Percentiles rank a stretch among this genome's conserved stretches.
phyloP scores from a whole-genome alignment of 257 asterid genomes.

The Solanum microdontum region DNA sequence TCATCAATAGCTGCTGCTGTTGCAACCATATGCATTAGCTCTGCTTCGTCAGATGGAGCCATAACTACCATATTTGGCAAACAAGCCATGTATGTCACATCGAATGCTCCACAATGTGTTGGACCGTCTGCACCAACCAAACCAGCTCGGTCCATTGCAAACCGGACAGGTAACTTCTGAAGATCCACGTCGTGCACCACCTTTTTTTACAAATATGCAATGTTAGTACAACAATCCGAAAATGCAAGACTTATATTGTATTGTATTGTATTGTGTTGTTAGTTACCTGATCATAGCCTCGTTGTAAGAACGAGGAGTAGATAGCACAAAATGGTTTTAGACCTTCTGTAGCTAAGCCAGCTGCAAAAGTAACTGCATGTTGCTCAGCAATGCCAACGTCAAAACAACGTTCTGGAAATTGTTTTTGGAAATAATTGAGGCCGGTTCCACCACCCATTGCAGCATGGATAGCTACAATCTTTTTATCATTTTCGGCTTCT shows the following conservation, averaged over 20 bases:
- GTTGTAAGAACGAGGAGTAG: constrained; percentile 61
- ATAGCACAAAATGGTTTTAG: constrained; percentile 82
- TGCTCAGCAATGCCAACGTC: constrained; percentile 88
- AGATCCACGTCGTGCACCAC: constrained; percentile 85
- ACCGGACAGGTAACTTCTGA: constrained; percentile 72
- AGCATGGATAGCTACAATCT: constrained; percentile 64
- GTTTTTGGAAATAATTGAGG: constrained; percentile 54
- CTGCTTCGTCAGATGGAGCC: constrained; percentile 84
- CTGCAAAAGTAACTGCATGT: constrained; percentile 80
- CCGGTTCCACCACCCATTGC: constrained; percentile 95
- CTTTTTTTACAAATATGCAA: constrained; percentile 9
- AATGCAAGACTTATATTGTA: not conserved
- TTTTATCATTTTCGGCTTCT: constrained; percentile 60
- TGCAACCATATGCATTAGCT: constrained; percentile 75
- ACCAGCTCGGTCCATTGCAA: constrained; percentile 82
- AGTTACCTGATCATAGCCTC: constrained; percentile 72
- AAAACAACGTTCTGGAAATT: constrained; percentile 56
- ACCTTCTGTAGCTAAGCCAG: constrained; percentile 77
- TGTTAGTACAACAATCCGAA: not conserved
- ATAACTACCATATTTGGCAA: constrained; percentile 80
- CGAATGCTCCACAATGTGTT: constrained; percentile 80
- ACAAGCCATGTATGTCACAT: constrained; percentile 73
- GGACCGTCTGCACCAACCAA: constrained; percentile 86
- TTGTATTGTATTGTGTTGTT: not conserved
- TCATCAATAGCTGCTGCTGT: constrained; percentile 75